These are phyloP conservation scores for Pisolithus sp. DNA, from an alignment of 768 basidiomycete species.

Conservation along the genomic window DNA sequence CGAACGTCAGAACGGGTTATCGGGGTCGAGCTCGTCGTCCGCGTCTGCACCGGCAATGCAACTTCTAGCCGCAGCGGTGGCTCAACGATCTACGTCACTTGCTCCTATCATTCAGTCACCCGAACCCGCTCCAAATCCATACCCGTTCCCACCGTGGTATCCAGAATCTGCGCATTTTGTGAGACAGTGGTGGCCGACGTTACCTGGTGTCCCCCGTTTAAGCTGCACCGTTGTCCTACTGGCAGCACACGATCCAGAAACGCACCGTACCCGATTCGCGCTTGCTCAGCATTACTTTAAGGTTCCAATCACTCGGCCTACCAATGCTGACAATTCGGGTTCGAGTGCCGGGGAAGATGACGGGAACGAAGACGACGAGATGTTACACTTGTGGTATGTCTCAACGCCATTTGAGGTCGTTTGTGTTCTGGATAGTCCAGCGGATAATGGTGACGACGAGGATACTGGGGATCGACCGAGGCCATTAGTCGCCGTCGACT, in stretches of 20 bases:
- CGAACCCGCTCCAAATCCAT: constrained; percentile 44
- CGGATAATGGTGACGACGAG: constrained; percentile 27
- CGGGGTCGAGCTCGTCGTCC: constrained; percentile 2
- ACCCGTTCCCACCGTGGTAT: constrained; percentile 62
- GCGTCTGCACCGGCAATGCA: constrained; percentile 4
- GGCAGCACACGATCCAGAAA: constrained; percentile 53
- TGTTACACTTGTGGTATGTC: constrained; percentile 69
- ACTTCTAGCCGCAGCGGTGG: not conserved
- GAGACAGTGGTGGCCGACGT: constrained; percentile 74
- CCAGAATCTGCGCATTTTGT: constrained; percentile 74
- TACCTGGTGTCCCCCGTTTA: constrained; percentile 55
- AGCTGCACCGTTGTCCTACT: constrained; percentile 71
- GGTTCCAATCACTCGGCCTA: constrained; percentile 43
- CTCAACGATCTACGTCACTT: constrained; percentile 6
- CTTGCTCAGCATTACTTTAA: constrained; percentile 73
- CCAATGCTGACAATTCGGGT: constrained; percentile 8
- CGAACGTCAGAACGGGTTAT: constrained; percentile 7
- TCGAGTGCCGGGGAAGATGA: not conserved
- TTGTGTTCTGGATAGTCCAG: constrained; percentile 46
- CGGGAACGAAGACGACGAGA: constrained; percentile 38
- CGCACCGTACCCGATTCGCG: constrained; percentile 55
- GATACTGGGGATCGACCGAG: constrained; percentile 44
- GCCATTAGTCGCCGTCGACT: constrained; percentile 76
- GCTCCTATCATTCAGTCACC: constrained; percentile 3
- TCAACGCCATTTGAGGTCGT: constrained; percentile 67